Evolutionary conservation across 306 rosid genomes (phyloP).

Genomic region (Phaseolus lunatus): DNA sequence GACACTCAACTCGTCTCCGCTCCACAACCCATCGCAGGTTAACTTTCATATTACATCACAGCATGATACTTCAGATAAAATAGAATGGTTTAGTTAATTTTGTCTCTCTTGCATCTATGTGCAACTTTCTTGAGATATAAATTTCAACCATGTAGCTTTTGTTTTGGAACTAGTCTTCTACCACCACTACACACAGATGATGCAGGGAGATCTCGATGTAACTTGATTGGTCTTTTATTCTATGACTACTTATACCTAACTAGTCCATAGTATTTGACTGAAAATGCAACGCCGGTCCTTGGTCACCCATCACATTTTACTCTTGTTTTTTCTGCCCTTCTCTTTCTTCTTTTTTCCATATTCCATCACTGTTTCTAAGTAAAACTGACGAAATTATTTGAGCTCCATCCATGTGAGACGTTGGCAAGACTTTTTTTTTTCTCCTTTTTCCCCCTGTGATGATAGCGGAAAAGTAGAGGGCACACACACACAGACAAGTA

Average conservation of each 20-base stretch:
- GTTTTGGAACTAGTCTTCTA: background rate
- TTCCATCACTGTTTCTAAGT: constrained; percentile 62
- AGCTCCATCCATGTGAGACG: constrained; percentile 3
- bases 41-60: background rate
- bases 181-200: constrained; percentile 18
- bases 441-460: background rate
- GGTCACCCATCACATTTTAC: constrained; percentile 37
- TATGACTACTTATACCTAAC: constrained; percentile 40
- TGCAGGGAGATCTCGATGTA: constrained; percentile 38
- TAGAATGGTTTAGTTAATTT: background rate
- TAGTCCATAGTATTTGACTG: constrained; percentile 52
- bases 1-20: constrained; percentile 55
- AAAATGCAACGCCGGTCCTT: constrained; percentile 49
- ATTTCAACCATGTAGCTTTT: constrained; percentile 11
- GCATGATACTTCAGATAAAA: background rate
- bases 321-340: constrained; percentile 38
- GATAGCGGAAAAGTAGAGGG: background rate
- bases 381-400: constrained; percentile 63
- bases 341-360: constrained; percentile 36
- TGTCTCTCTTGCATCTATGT: background rate
- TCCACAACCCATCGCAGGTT: constrained; percentile 77
- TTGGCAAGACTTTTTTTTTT: background rate
- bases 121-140: background rate
- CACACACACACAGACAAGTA: background rate
- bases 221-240: background rate